Evolutionary conservation across 176 grass and related monocot species (phyloP).

Genomic region (Aegilops bicornis): DNA sequence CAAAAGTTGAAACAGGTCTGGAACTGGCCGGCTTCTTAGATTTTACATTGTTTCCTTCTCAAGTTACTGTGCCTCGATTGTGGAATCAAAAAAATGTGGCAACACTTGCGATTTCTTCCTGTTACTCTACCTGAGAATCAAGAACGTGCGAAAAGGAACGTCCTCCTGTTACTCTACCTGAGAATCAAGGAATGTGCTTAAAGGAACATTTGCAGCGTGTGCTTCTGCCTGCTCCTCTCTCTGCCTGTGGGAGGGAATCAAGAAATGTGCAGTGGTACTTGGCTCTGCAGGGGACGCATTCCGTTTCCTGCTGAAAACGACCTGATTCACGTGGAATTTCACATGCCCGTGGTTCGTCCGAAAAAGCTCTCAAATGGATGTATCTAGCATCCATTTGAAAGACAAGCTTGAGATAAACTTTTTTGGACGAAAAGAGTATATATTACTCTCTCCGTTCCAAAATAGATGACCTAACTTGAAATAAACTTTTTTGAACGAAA

Average conservation of each 20-base stretch:
- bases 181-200: background rate
- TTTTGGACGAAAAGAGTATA: background rate
- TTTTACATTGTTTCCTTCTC: background rate
- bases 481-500: too few relatives aligned
- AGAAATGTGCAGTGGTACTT: background rate
- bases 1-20: background rate
- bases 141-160: background rate
- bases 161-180: background rate
- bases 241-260: background rate
- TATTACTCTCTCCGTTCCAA: too few relatives aligned
- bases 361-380: too few relatives aligned
- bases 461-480: too few relatives aligned
- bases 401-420: too few relatives aligned
- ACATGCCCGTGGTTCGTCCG: background rate
- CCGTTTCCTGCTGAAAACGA: background rate
- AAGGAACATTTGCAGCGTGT: too few relatives aligned
- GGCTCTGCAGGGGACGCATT: background rate
- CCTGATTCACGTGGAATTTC: background rate
- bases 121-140: background rate
- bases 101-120: background rate
- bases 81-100: background rate
- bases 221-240: too few relatives aligned
- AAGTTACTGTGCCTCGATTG: background rate
- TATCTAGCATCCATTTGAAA: too few relatives aligned
- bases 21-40: background rate